Evolutionary conservation across 1,284 basidiomycete species (phyloP), one percentile per base, ranked within the genome.

Genomic region (Leucoagaricus sp.): DNA sequence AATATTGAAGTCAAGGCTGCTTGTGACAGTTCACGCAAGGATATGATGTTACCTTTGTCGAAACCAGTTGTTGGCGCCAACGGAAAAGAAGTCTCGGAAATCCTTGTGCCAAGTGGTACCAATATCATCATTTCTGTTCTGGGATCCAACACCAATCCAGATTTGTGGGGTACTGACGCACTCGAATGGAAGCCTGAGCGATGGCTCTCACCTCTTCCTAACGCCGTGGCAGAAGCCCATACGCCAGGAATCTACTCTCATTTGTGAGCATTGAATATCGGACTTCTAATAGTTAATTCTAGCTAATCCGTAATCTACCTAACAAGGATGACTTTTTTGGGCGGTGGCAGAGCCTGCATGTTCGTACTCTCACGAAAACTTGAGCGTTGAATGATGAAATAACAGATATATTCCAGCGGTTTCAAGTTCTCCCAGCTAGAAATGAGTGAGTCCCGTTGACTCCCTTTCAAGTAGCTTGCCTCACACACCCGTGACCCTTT

Each of bases 271-370:
- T 17, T 26, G 25, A 4, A 25, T 38, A 4, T 7, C 21, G 12
- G 10, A 26, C 23, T 34, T 42, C 2, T 13, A 5, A 17, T n/a
- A n/a, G n/a, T 12, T 7, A 21, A 29, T 21, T 25, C 25, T 13
- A 3, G n/a, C n/a, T 23, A 12, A 21, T 10, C 6, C 7, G 8
- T 3, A n/a, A n/a, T n/a, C n/a, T n/a, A n/a, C n/a, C n/a, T n/a
- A n/a, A n/a, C n/a, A 51, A 76, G 74, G 62, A 75, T 77, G 72
- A 74, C 76, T 23, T 76, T 77, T 52, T 64, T 70, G 15, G 76
- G 72, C 7, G 75, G 75, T 4, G 58, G 71, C 15, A 67, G 72
- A 19, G 67, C 74, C 45, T 77, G 75, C 64, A 72, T 77, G 74
- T 71, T 50, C 52, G 70, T 56, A 17, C n/a, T n/a, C n/a, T n/a